Evolutionary conservation across 352 stramenopile species (phyloP).

Genomic region (Phytopythium montanum): DNA sequence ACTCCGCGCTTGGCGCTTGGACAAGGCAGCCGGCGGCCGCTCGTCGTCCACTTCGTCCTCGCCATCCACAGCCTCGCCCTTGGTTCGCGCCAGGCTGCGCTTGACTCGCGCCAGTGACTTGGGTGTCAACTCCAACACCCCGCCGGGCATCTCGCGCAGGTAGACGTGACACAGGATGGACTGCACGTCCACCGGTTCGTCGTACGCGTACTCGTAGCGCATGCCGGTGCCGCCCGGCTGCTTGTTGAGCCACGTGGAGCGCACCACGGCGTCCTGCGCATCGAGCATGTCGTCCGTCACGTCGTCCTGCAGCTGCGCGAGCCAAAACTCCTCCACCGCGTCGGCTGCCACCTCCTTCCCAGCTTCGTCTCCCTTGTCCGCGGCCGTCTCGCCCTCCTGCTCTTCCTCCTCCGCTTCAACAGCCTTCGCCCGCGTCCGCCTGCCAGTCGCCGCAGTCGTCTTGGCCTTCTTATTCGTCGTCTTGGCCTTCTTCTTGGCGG

Average conservation of each 20-base stretch:
- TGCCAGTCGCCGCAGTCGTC: conserved; percentile 11
- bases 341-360: neutral
- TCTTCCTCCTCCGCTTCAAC: conserved; percentile 4
- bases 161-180: conserved; percentile 76
- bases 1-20: conserved; percentile 1
- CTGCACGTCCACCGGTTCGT: conserved; percentile 59
- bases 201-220: conserved; percentile 49
- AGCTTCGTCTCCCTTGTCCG: conserved; percentile 4
- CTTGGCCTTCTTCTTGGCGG: conserved; percentile 4
- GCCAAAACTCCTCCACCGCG: conserved; percentile 45
- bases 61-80: conserved; percentile 21
- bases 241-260: conserved; percentile 62
- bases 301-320: conserved; percentile 72
- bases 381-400: conserved; percentile 10
- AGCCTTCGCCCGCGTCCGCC: neutral
- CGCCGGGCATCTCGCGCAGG: conserved; percentile 35
- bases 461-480: conserved; percentile 12
- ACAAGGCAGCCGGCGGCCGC: conserved; percentile 29
- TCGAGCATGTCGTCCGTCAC: conserved; percentile 72
- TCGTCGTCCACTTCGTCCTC: conserved; percentile 52
- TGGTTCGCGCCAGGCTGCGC: conserved; percentile 36
- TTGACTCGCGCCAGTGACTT: conserved; percentile 58
- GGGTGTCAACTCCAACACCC: conserved; percentile 47
- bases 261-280: conserved; percentile 38
- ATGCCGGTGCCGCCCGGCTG: conserved; percentile 5